phyloP scores from a whole-genome alignment of 2,329 filamentous ascomycete genomes.

The Neurospora sp. region DNA sequence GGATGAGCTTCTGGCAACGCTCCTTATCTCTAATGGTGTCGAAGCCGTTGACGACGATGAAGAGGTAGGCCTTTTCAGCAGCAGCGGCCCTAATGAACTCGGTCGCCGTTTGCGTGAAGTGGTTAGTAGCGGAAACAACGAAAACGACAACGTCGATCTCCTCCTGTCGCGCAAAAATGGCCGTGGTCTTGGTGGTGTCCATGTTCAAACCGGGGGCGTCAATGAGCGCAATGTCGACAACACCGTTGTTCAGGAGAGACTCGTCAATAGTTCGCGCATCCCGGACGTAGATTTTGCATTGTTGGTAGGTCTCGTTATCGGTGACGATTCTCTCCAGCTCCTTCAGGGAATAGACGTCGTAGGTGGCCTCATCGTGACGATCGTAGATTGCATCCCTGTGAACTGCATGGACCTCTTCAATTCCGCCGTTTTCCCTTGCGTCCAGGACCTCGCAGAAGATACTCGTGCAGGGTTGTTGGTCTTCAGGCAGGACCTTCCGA shows the following conservation, averaged over 20 bases:
- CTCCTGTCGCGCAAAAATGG: conserved; percentile 92
- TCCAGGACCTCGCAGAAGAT: conserved; percentile 98
- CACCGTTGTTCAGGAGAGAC: conserved; percentile 90
- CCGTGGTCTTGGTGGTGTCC: conserved; percentile 93
- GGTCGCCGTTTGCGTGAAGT: conserved; percentile 95
- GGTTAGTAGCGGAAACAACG: conserved; percentile 93
- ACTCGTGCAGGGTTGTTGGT: conserved; percentile 95
- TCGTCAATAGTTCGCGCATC: conserved; percentile 84
- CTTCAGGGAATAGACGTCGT: conserved; percentile 69
- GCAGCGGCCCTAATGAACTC: conserved; percentile 96
- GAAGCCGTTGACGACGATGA: conserved; percentile 97
- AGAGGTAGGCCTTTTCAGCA: conserved; percentile 95
- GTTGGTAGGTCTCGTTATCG: conserved; percentile 79
- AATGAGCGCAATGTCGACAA: conserved; percentile 95
- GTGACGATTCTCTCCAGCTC: conserved; percentile 83
- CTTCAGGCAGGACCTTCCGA: conserved; percentile 86
- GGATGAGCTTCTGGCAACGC: conserved; percentile 81
- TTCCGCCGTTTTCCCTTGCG: conserved; percentile 75
- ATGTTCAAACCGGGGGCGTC: conserved; percentile 93
- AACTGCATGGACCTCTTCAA: conserved; percentile 94
- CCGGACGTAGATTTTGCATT: conserved; percentile 95
- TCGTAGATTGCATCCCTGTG: conserved; percentile 73
- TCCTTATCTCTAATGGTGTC: conserved; percentile 89
- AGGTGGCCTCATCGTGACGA: conserved; percentile 86
- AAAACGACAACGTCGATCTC: conserved; percentile 99